Conservation (phyloP, 2,329 filamentous ascomycete genomes). For the Chaetomium sp. region DNA sequence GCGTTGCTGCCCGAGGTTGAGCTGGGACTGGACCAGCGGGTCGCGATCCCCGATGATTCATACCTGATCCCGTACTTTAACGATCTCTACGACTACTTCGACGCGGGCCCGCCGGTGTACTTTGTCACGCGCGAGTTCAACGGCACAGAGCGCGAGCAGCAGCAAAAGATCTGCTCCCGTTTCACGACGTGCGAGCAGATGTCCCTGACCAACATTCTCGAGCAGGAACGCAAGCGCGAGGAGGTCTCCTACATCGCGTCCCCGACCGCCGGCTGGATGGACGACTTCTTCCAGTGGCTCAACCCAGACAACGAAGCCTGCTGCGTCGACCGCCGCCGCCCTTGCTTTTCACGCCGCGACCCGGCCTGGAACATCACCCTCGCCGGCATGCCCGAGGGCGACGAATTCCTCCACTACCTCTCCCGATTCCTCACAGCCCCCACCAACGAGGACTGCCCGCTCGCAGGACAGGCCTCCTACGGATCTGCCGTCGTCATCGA, state of each 20-base stretch:
- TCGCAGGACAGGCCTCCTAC: conserved; percentile 85
- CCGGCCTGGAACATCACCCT: conserved; percentile 88
- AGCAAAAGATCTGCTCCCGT: conserved; percentile 82
- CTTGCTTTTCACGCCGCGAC: conserved; percentile 72
- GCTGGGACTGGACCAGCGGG: conserved; percentile 87
- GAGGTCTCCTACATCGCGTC: conserved; percentile 83
- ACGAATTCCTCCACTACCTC: conserved; percentile 85
- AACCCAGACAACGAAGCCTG: conserved; percentile 72
- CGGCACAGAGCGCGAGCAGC: conserved; percentile 64
- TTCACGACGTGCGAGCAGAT: conserved; percentile 82
- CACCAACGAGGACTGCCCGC: conserved; percentile 75
- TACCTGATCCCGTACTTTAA: conserved; percentile 97
- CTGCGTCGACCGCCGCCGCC: conserved; percentile 63
- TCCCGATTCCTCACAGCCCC: conserved; percentile 75
- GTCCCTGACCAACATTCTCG: conserved; percentile 82
- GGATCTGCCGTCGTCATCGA: conserved; percentile 78
- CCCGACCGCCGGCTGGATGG: conserved; percentile 89
- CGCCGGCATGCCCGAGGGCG: conserved; percentile 82
- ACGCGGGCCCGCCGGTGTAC: conserved; percentile 88
- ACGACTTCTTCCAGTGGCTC: conserved; percentile 96
- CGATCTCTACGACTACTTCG: conserved; percentile 88
- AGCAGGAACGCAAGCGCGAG: conserved; percentile 86
- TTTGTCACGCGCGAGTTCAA: conserved; percentile 85
- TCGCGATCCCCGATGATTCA: conserved; percentile 87
- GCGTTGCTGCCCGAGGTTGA: conserved; percentile 78